Evolutionary conservation across 768 basidiomycete genomes (phyloP).

Genomic region (Cubamyces lactineus): DNA sequence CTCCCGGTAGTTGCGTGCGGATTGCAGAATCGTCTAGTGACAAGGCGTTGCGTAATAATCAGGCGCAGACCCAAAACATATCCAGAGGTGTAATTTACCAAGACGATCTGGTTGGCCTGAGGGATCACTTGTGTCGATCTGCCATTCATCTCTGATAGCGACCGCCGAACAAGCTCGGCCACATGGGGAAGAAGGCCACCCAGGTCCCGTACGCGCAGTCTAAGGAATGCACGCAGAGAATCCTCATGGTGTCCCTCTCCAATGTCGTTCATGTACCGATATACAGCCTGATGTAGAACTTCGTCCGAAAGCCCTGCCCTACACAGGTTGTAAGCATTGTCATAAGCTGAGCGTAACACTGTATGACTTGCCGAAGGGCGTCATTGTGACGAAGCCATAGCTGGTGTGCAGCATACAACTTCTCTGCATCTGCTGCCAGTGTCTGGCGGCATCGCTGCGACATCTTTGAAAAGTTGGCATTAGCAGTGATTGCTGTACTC

Average conservation of each 20-base stretch:
- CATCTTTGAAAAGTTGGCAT: slow-evolving; percentile 51
- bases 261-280: slow-evolving; percentile 64
- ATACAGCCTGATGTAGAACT: slow-evolving; percentile 72
- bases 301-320: slow-evolving; percentile 62
- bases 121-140: slow-evolving; percentile 51
- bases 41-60: neutral
- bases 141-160: slow-evolving; percentile 46
- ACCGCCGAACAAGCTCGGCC: slow-evolving; percentile 48
- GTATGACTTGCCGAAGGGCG: slow-evolving; percentile 56
- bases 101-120: slow-evolving; percentile 69
- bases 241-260: slow-evolving; percentile 69
- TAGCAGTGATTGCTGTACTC: neutral
- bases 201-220: slow-evolving; percentile 64
- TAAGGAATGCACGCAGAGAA: slow-evolving; percentile 83
- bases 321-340: neutral
- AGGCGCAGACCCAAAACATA: too few relatives aligned
- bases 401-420: slow-evolving; percentile 77
- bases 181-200: slow-evolving; percentile 70
- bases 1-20: slow-evolving; percentile 75
- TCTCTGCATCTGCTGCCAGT: slow-evolving; percentile 84
- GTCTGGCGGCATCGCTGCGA: slow-evolving; percentile 77
- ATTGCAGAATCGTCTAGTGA: slow-evolving; percentile 66
- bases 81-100: slow-evolving; percentile 50
- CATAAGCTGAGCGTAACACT: neutral
- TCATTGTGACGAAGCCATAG: slow-evolving; percentile 82